Conservation (phyloP, 2,329 filamentous ascomycete genomes). For the Exophiala aquamarina region DNA sequence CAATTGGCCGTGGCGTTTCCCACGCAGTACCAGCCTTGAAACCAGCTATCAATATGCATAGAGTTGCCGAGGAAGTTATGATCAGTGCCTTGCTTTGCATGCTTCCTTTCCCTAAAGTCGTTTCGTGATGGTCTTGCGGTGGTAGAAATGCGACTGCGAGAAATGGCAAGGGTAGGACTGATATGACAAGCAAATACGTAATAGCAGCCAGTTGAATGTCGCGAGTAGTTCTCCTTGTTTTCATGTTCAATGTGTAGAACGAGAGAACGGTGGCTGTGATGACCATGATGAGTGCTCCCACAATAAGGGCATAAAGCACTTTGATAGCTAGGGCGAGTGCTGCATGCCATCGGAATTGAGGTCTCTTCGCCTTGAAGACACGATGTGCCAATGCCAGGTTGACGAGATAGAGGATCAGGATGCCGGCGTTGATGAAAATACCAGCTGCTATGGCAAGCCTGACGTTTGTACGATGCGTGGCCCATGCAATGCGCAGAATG, state of each 20-base stretch:
- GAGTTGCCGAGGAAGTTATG: slow-evolving; percentile 55
- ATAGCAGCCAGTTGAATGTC: slow-evolving; percentile 63
- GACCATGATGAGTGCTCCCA: slow-evolving; percentile 63
- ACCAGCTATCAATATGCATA: slow-evolving; percentile 67
- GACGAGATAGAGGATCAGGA: slow-evolving; percentile 74
- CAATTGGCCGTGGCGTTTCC: slow-evolving; percentile 48
- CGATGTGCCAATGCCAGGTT: slow-evolving; percentile 77
- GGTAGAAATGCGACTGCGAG: slow-evolving; percentile 48
- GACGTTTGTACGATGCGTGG: slow-evolving; percentile 44
- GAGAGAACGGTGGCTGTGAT: slow-evolving; percentile 65
- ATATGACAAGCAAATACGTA: slow-evolving; percentile 63
- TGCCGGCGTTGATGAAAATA: slow-evolving; percentile 72
- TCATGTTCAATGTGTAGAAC: slow-evolving; percentile 63
- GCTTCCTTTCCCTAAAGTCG: slow-evolving; percentile 66
- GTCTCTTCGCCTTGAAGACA: slow-evolving; percentile 71
- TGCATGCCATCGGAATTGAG: slow-evolving; percentile 66
- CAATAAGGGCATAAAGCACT: slow-evolving; percentile 58
- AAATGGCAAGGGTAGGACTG: slow-evolving; percentile 66
- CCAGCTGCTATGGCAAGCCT: slow-evolving; percentile 57
- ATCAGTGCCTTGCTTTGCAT: slow-evolving; percentile 67
- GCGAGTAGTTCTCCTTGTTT: slow-evolving; percentile 54
- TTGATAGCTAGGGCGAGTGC: slow-evolving; percentile 55
- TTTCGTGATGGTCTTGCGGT: slow-evolving; percentile 46
- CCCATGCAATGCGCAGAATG: slow-evolving; percentile 56
- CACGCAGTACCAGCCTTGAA: slow-evolving; percentile 66